phyloP scores from a whole-genome alignment of 2,329 filamentous ascomycete genomes.

The Verticillium nonalfalfae region DNA sequence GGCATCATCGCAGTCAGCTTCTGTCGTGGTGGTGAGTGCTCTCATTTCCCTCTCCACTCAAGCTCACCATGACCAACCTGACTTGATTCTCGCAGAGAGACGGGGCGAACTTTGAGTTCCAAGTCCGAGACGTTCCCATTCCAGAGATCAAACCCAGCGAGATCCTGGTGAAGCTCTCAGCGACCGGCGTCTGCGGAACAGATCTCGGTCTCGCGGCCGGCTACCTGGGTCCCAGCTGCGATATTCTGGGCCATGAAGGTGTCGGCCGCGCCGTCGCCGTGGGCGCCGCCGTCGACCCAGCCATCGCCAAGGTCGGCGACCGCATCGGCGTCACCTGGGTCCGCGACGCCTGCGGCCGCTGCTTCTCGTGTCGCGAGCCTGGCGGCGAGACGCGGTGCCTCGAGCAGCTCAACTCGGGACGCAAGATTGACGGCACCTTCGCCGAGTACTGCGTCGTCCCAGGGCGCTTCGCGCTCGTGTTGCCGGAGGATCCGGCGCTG shows the following conservation, averaged over 20 bases:
- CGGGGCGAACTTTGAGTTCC: not conserved
- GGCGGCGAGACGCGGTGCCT: conserved; percentile 29
- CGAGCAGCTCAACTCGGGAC: conserved; percentile 23
- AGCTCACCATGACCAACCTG: not conserved
- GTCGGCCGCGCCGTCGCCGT: conserved; percentile 30
- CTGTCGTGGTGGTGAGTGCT: not conserved
- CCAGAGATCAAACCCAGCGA: conserved; percentile 12
- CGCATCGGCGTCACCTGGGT: conserved; percentile 32
- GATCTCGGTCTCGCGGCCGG: conserved; percentile 29
- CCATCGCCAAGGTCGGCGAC: conserved; percentile 21
- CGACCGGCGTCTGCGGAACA: conserved; percentile 31
- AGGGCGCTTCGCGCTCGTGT: conserved; percentile 21
- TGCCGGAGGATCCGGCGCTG: conserved; percentile 19
- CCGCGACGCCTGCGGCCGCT: conserved; percentile 26
- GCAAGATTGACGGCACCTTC: conserved; percentile 28
- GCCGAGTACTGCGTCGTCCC: conserved; percentile 29
- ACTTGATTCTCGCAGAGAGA: not conserved
- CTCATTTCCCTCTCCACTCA: not conserved
- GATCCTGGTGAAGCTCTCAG: conserved; percentile 24
- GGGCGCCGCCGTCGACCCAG: conserved; percentile 22
- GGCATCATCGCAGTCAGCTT: not conserved
- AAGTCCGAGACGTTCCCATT: not conserved
- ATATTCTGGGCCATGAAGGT: conserved; percentile 36
- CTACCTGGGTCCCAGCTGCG: conserved; percentile 24
- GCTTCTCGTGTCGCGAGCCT: conserved; percentile 22